phyloP scores from a whole-genome alignment of 2,329 filamentous ascomycete genomes.

The Rutstroemia sp. region DNA sequence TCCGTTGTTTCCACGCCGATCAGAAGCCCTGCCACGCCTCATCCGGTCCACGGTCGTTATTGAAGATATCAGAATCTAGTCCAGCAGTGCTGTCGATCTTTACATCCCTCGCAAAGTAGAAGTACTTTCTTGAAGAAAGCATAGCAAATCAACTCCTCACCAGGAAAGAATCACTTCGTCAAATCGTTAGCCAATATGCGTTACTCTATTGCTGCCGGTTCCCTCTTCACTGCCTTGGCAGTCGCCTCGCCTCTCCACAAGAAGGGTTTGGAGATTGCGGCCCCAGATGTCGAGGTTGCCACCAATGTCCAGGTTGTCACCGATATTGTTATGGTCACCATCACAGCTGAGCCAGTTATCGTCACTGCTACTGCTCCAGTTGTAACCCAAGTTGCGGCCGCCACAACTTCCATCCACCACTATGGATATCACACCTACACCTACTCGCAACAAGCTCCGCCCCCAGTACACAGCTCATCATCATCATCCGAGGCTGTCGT shows the following conservation, averaged over 20 bases:
- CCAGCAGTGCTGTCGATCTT: conserved; percentile 28
- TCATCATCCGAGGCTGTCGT: conserved; percentile 3
- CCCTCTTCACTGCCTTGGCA: conserved; percentile 31
- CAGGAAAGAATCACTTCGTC: conserved; percentile 3
- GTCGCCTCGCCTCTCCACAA: conserved; percentile 29
- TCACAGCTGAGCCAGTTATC: conserved; percentile 26
- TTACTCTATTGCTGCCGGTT: conserved; percentile 32
- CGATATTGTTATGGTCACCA: conserved; percentile 32
- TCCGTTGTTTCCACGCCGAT: not conserved
- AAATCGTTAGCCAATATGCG: conserved; percentile 31
- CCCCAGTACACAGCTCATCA: not conserved
- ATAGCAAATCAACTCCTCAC: conserved; percentile 1
- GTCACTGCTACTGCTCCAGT: conserved; percentile 1
- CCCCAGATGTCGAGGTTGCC: not conserved
- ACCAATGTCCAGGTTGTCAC: conserved; percentile 26
- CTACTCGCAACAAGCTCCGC: not conserved
- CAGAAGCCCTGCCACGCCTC: not conserved
- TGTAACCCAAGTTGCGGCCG: not conserved
- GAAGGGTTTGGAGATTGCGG: conserved; percentile 12
- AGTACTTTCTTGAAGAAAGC: conserved; percentile 23
- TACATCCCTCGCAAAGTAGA: conserved; percentile 11
- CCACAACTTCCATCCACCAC: conserved; percentile 4
- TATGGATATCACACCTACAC: conserved; percentile 4
- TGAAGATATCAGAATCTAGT: conserved; percentile 20
- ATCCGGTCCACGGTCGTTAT: not conserved